Evolutionary conservation across 495 filamentous ascomycete species (phyloP), one percentile per base, ranked within the genome.

Genomic region (Tuber microsphaerosporum): DNA sequence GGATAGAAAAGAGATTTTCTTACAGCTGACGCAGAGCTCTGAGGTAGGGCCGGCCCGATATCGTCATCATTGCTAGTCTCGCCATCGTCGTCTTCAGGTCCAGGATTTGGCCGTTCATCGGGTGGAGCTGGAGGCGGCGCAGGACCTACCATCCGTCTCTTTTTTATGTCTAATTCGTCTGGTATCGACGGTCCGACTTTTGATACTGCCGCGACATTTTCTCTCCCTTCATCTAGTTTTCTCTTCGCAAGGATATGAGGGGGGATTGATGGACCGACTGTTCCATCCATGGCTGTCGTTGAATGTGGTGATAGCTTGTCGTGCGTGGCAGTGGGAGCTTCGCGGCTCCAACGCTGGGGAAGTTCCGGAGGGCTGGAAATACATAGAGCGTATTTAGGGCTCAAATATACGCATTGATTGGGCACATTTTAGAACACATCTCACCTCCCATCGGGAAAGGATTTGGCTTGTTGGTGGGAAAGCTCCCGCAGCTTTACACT

Each of bases 31-130:
- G 83, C 85, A 31, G 83, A 82, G 7, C 85, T 83, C 31, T 90
- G 87, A 26, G 94, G 93, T 39, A 94, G 87, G 39, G 91, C 88
- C n/a, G 94, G 94, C 0, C 94, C 95, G 82, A 92, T 94, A 77
- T 91, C 90, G 77, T 90, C 89, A 74, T 90, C 89, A 51, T 86
- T 85, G 43, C 81, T 84, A 73, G 82, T 84, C 77, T 81, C 75
- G 45, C 69, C 74, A 42, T 84, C 83, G 71, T 84, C 83, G 43
- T 83, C 80, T 16, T 79, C 72, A 8, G 81, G 78, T 9, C 74
- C 76, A 0, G 74, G 76, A 34, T 81, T 44, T 68, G 87, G 88
- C n/a, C 75, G 77, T 84, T 89, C 86, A 34, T 86, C 82, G 41
- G 89, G 83, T 37, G 84, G 83, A 22, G 87, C 87, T 74, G 89